Conservation (phyloP, 2,329 filamentous ascomycete species). For the Aspergillus cejpii region DNA sequence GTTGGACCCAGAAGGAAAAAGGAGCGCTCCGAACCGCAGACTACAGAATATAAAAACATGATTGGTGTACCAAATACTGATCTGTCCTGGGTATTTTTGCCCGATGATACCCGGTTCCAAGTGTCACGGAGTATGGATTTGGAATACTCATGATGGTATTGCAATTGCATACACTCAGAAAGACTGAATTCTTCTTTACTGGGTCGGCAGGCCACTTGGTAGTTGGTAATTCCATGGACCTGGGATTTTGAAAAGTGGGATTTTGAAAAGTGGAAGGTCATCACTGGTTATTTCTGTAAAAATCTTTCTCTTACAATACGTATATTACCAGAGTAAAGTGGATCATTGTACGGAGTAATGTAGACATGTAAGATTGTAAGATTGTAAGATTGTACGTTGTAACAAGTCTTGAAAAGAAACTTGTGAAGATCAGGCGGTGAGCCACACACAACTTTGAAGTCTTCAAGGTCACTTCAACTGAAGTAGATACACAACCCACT, state of each 20-base stretch:
- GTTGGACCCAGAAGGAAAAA: constrained; percentile 17
- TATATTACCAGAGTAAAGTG: too few relatives aligned
- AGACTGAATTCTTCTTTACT: neutral
- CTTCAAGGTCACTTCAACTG: neutral
- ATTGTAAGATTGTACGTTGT: too few relatives aligned
- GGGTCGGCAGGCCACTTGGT: constrained; percentile 5
- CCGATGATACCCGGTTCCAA: constrained; percentile 16
- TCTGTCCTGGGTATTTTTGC: neutral
- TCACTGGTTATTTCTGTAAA: too few relatives aligned
- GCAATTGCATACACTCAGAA: neutral
- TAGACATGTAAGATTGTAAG: neutral
- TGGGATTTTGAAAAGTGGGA: constrained; percentile 1
- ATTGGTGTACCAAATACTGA: neutral
- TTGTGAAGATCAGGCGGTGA: constrained; percentile 10
- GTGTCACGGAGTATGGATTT: too few relatives aligned
- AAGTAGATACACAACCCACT: neutral
- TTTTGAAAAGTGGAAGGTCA: constrained; percentile 9
- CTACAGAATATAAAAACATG: neutral
- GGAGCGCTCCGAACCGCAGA: constrained; percentile 31
- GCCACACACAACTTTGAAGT: neutral
- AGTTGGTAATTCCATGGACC: constrained; percentile 20
- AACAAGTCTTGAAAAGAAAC: too few relatives aligned
- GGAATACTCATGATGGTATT: neutral
- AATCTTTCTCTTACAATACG: too few relatives aligned
- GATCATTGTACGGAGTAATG: too few relatives aligned